phyloP scores from a whole-genome alignment of 805 yeast species.

The Myxozyma neotropica region DNA sequence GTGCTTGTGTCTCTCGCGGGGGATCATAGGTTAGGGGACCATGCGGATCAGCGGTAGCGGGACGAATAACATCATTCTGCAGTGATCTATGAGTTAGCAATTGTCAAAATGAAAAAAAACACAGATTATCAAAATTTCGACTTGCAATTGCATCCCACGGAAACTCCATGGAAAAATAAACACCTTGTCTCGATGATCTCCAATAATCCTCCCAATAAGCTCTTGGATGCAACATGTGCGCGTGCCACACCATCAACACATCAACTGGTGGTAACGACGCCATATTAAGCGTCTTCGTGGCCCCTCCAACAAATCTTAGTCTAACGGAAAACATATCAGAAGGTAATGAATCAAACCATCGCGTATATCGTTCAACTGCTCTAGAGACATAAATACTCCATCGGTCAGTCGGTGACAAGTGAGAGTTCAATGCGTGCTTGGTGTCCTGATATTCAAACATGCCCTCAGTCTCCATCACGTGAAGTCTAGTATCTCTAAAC shows the following conservation, averaged over 20 bases:
- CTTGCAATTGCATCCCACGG: slow-evolving; percentile 22
- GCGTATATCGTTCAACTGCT: slow-evolving; percentile 22
- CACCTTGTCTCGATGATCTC: slow-evolving; percentile 6
- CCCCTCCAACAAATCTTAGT: background rate
- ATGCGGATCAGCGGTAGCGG: background rate
- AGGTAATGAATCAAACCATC: slow-evolving; percentile 14
- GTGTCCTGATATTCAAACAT: slow-evolving; percentile 1
- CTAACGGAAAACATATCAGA: background rate
- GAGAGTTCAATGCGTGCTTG: background rate
- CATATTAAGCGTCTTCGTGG: background rate
- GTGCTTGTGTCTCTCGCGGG: background rate
- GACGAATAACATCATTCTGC: slow-evolving; percentile 7
- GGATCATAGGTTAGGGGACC: slow-evolving; percentile 4
- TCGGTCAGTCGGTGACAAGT: background rate
- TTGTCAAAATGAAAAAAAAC: background rate
- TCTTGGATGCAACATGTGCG: slow-evolving; percentile 36
- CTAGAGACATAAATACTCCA: slow-evolving; percentile 13
- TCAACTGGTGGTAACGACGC: slow-evolving; percentile 34
- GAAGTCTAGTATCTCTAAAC: background rate
- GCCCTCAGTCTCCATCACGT: slow-evolving; percentile 6
- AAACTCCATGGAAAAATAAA: slow-evolving; percentile 1
- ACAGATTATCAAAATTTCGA: background rate
- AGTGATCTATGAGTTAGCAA: background rate
- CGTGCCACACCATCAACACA: slow-evolving; percentile 38
- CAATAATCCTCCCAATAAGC: slow-evolving; percentile 33